Conservation (phyloP, 257 asterid species). For the Solanum tarapatanum region DNA sequence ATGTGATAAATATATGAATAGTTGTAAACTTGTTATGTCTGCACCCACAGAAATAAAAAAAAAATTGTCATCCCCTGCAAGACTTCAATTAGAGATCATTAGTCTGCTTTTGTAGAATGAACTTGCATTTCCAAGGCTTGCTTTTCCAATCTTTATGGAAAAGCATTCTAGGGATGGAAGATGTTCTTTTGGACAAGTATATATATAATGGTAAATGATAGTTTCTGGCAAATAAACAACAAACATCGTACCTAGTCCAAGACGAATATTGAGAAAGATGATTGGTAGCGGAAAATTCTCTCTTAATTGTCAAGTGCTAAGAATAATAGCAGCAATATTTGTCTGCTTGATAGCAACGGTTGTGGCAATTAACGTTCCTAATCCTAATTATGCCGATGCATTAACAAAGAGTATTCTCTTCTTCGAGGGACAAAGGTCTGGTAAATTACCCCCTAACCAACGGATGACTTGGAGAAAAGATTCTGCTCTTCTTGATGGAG, state of each 20-base stretch:
- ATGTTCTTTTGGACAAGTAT: background rate
- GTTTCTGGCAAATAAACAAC: background rate
- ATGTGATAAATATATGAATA: background rate
- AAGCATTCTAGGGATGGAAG: background rate
- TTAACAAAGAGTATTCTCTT: constrained; percentile 60
- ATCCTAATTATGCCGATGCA: constrained; percentile 51
- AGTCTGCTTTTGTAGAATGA: background rate
- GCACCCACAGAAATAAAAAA: background rate
- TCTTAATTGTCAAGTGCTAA: background rate
- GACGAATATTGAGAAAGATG: background rate
- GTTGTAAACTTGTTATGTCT: background rate
- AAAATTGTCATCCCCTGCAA: background rate
- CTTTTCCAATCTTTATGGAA: background rate
- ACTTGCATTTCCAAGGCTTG: background rate
- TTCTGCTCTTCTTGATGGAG: constrained; percentile 71
- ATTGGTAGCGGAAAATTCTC: background rate
- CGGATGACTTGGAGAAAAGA: constrained; percentile 44
- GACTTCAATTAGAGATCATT: background rate
- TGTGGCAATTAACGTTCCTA: background rate
- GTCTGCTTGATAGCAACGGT: background rate
- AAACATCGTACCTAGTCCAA: background rate
- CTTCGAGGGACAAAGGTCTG: constrained; percentile 91
- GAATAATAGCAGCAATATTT: background rate
- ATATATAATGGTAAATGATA: background rate
- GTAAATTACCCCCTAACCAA: constrained; percentile 36